Conservation (phyloP, 1,284 basidiomycete species). For the Tilletia walkeri region DNA sequence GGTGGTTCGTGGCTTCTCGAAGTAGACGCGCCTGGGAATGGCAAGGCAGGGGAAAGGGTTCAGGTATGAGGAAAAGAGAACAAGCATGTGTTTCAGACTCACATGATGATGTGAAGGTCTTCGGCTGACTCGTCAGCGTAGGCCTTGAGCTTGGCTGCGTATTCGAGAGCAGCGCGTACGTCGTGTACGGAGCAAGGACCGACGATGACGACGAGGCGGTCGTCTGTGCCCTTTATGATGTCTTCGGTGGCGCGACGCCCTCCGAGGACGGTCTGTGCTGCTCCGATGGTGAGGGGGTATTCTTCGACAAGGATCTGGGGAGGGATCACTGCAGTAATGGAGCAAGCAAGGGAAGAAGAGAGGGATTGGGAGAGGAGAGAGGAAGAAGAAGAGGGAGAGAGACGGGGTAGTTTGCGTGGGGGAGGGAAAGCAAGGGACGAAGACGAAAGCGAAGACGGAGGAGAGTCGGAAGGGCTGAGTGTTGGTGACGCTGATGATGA, state of each 20-base stretch:
- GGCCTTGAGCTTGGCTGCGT: slow-evolving; percentile 67
- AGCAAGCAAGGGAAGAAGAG: not conserved
- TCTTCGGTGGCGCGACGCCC: slow-evolving; percentile 21
- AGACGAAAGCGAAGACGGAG: not conserved
- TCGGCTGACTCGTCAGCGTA: slow-evolving; percentile 79
- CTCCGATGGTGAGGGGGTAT: slow-evolving; percentile 21
- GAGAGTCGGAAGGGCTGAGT: not conserved
- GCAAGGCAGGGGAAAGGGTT: not conserved
- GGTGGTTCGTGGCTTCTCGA: slow-evolving; percentile 68
- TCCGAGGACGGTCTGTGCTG: slow-evolving; percentile 18
- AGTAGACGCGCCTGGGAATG: slow-evolving; percentile 39
- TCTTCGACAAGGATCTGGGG: slow-evolving; percentile 25
- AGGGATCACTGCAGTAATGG: slow-evolving; percentile 20
- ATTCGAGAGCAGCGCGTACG: slow-evolving; percentile 24
- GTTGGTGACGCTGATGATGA: slow-evolving; percentile 1
- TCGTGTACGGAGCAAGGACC: slow-evolving; percentile 27
- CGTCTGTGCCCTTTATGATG: slow-evolving; percentile 23
- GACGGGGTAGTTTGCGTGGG: slow-evolving; percentile 7
- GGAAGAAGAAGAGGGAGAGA: not conserved
- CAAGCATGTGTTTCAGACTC: not conserved
- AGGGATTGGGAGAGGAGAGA: not conserved
- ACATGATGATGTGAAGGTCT: slow-evolving; percentile 90
- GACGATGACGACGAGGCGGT: slow-evolving; percentile 23
- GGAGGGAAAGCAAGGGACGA: not conserved
- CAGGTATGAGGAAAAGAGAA: slow-evolving; percentile 3